Evolutionary conservation across 2,329 filamentous ascomycete species (phyloP), one percentile per base, ranked within the genome.

Genomic region (Phialocephala subalpina): DNA sequence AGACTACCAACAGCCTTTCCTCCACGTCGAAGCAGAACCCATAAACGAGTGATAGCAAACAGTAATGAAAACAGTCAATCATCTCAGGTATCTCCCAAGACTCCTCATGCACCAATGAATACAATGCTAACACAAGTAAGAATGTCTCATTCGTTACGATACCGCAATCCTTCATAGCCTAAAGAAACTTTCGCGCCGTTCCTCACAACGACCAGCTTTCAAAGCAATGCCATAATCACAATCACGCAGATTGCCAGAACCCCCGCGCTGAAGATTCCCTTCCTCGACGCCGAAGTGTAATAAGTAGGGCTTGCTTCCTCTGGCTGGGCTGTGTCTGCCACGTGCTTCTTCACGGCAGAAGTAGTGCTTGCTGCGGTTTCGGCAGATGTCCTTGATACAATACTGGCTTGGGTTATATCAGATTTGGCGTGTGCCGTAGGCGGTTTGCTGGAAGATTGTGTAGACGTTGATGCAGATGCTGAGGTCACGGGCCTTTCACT

Each of bases 221-320:
- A 53, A 33, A 53, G 49, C 25, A 53, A 27, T 33, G n/a, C 49
- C 49, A 53, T 53, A n/a, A 53, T 16, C 29, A 8, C 49, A 29
- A 53, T 33, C 49, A 53, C 29, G 49, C 22, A 53, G 14, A 33
- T 4, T 18, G 25, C 49, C 14, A 53, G 49, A 33, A n/a, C 49
- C 29, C 49, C 49, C 2, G 49, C 25, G 18, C 25, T 33, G 12
- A 53, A 29, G 9, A 53, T n/a, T 33, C 25, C 49, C 12, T 14
- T 29, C 1, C 27, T 53, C 11, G 49, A 33, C 12, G 49, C 49
- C 16, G 49, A 53, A 33, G 27, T 29, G 22, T 53, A 18, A 14
- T 53, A 3, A 11, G 49, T 49, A 25, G 45, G n/a, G 11, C 45
- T 49, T 49, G n/a, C 45, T 4, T 7, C 20, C 6, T 8, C 45